Conservation (phyloP, 2,329 filamentous ascomycete species). For the Claviceps sp. region DNA sequence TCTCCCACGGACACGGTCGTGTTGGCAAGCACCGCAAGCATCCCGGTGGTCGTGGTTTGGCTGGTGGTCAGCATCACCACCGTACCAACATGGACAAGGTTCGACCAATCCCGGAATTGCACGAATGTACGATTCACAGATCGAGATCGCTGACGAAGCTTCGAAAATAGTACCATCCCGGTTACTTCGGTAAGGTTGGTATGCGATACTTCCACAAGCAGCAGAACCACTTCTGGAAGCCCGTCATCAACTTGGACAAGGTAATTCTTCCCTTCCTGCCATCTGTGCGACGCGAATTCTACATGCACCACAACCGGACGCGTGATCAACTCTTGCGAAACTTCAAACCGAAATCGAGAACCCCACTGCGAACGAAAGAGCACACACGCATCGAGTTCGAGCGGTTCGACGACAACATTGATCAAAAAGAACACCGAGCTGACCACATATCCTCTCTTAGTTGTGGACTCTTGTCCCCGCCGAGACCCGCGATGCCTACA, state of each 20-base stretch:
- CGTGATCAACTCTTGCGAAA: not conserved
- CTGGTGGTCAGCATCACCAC: slow-evolving; percentile 94
- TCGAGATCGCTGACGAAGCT: slow-evolving; percentile 14
- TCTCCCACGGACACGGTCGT: slow-evolving; percentile 96
- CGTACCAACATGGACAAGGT: slow-evolving; percentile 54
- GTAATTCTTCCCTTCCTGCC: slow-evolving; percentile 30
- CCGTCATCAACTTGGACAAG: slow-evolving; percentile 98
- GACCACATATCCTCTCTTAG: slow-evolving; percentile 31
- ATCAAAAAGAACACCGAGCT: slow-evolving; percentile 10
- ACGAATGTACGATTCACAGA: not conserved
- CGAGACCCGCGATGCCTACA: slow-evolving; percentile 88
- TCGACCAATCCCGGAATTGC: slow-evolving; percentile 34
- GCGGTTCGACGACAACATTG: not conserved
- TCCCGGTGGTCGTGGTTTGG: slow-evolving; percentile 70
- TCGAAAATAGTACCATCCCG: slow-evolving; percentile 66
- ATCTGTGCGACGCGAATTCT: not conserved
- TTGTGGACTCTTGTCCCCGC: slow-evolving; percentile 89
- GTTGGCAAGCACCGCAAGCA: slow-evolving; percentile 98
- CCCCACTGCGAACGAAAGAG: not conserved
- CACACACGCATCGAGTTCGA: not conserved
- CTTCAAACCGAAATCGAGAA: too few species aligned
- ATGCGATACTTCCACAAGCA: slow-evolving; percentile 97
- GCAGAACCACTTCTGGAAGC: slow-evolving; percentile 95
- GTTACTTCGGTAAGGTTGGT: slow-evolving; percentile 98
- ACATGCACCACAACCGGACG: not conserved